Percentiles rank a stretch among this genome's conserved stretches.
These are phyloP conservation scores for Mortierella sp. DNA, from an alignment of 371 early-diverging fungal species.

Conservation along the genomic window DNA sequence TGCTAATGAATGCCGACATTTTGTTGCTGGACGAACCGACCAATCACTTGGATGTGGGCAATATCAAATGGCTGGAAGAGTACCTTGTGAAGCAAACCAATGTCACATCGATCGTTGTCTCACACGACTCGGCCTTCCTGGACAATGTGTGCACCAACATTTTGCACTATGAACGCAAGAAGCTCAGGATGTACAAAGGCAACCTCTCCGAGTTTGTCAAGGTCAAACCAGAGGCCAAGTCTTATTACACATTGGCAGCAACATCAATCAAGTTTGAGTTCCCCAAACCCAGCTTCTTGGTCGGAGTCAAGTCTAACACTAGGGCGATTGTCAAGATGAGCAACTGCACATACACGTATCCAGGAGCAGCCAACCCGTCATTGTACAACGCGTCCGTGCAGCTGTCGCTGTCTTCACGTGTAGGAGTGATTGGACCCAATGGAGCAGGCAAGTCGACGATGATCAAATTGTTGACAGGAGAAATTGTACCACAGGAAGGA, in stretches of 20 bases:
- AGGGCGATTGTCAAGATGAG: conserved; percentile 78
- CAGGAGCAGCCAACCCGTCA: conserved; percentile 63
- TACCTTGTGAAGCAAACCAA: conserved; percentile 76
- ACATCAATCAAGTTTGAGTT: conserved; percentile 71
- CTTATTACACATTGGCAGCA: conserved; percentile 74
- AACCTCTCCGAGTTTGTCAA: conserved; percentile 88
- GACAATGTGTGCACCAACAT: conserved; percentile 88
- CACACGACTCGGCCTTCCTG: conserved; percentile 91
- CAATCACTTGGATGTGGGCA: conserved; percentile 88
- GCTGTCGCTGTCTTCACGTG: conserved; percentile 73
- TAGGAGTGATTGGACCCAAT: conserved; percentile 79
- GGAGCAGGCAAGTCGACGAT: conserved; percentile 85
- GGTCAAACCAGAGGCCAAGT: conserved; percentile 77
- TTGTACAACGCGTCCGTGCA: conserved; percentile 69
- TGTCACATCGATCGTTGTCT: conserved; percentile 86
- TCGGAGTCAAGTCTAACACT: conserved; percentile 79
- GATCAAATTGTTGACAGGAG: conserved; percentile 88
- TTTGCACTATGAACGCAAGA: conserved; percentile 80
- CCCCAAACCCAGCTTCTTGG: conserved; percentile 78
- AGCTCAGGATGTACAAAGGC: conserved; percentile 84
- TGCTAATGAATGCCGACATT: conserved; percentile 86
- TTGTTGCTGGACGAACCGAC: conserved; percentile 93
- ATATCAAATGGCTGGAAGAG: conserved; percentile 86
- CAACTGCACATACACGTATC: conserved; percentile 74
- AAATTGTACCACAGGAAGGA: conserved; percentile 72